phyloP scores from a whole-genome alignment of 495 filamentous ascomycete genomes.

The Lophium mytilinum region DNA sequence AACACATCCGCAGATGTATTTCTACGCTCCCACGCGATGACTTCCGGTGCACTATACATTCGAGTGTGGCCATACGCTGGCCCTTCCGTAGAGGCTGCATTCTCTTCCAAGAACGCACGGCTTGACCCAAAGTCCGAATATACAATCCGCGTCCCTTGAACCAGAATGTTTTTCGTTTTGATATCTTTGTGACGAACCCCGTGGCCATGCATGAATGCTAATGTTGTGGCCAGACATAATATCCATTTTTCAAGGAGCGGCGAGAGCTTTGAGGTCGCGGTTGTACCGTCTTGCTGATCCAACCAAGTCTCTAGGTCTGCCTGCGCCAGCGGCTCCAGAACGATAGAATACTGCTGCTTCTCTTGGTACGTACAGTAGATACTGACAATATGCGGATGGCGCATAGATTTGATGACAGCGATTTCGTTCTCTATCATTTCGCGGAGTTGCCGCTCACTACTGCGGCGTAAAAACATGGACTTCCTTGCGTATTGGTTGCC shows the following conservation, averaged over 20 bases:
- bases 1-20: constrained; percentile 14
- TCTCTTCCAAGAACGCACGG: constrained; percentile 15
- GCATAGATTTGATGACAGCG: constrained; percentile 85
- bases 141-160: constrained; percentile 9
- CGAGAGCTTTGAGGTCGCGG: neutral
- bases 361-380: constrained; percentile 20
- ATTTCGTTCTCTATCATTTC: constrained; percentile 93
- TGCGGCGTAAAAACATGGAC: constrained; percentile 13
- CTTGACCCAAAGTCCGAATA: constrained; percentile 16
- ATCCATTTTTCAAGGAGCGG: constrained; percentile 12
- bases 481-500: constrained; percentile 10
- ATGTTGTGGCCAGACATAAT: constrained; percentile 7
- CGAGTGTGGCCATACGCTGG: constrained; percentile 16
- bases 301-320: constrained; percentile 14
- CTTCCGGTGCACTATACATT: constrained; percentile 18
- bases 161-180: constrained; percentile 16
- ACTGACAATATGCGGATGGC: constrained; percentile 84
- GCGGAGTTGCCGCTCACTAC: constrained; percentile 32
- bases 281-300: neutral
- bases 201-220: constrained; percentile 26
- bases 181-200: constrained; percentile 18
- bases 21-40: constrained; percentile 8
- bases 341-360: constrained; percentile 11
- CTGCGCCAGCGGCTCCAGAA: constrained; percentile 12
- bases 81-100: constrained; percentile 11